phyloP scores from a whole-genome alignment of 345 rosid genomes.

The Erodium maritimum region DNA sequence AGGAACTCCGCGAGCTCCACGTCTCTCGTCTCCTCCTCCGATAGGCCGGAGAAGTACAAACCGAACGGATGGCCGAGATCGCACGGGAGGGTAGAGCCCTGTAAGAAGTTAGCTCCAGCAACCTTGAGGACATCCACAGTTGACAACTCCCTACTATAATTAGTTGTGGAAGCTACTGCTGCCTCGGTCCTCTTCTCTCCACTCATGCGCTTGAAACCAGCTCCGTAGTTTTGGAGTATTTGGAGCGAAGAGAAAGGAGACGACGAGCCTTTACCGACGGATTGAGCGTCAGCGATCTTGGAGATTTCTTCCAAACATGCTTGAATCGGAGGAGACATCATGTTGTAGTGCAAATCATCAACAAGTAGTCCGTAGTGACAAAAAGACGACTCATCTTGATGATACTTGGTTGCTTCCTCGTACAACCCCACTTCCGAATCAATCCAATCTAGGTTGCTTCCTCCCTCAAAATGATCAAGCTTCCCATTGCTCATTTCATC shows the following conservation, averaged over 20 bases:
- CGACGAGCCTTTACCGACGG: slow-evolving; percentile 6
- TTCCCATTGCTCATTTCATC: too few relatives aligned
- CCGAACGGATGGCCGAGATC: slow-evolving; percentile 4
- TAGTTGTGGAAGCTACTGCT: too few relatives aligned
- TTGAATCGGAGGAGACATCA: slow-evolving; percentile 18
- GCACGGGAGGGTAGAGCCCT: slow-evolving; percentile 5
- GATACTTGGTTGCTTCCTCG: too few relatives aligned
- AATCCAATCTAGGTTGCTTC: too few relatives aligned
- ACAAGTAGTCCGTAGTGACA: slow-evolving; percentile 14
- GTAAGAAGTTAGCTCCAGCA: slow-evolving; percentile 21
- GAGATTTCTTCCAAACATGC: slow-evolving; percentile 14
- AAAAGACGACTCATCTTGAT: too few relatives aligned
- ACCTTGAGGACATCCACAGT: slow-evolving; percentile 16
- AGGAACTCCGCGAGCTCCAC: slow-evolving; percentile 20
- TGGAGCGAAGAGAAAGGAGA: slow-evolving; percentile 23
- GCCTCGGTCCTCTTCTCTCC: slow-evolving; percentile 2
- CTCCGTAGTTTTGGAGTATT: slow-evolving; percentile 20
- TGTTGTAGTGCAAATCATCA: slow-evolving; percentile 13
- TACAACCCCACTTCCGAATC: too few relatives aligned
- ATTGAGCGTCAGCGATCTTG: slow-evolving; percentile 1
- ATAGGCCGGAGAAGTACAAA: slow-evolving; percentile 4
- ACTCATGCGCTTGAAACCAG: slow-evolving; percentile 12
- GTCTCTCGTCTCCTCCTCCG: slow-evolving; percentile 14
- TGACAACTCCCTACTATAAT: slow-evolving; percentile 12
- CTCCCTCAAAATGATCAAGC: too few relatives aligned